Conservation (phyloP, 2,329 filamentous ascomycete species). For the Stagonosporopsis rhizophila region DNA sequence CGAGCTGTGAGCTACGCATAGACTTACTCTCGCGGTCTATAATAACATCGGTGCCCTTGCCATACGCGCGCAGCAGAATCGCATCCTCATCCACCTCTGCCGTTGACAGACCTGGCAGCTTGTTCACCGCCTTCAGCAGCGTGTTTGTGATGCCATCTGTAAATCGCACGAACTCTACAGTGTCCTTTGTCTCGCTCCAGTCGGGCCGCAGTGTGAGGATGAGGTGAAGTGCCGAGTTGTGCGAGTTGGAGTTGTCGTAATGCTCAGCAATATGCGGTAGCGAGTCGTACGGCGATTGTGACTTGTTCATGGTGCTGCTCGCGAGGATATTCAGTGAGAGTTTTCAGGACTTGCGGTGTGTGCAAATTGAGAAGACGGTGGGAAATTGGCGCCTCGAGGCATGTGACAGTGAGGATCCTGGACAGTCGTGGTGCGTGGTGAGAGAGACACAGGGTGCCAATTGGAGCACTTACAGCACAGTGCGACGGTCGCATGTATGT, state of each 20-base stretch:
- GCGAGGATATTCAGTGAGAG: slow-evolving; percentile 4
- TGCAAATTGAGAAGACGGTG: slow-evolving; percentile 16
- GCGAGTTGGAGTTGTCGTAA: slow-evolving; percentile 79
- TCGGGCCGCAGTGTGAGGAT: slow-evolving; percentile 81
- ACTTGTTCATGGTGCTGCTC: slow-evolving; percentile 33
- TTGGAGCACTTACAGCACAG: slow-evolving; percentile 11
- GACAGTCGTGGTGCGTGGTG: background rate
- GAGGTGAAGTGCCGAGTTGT: slow-evolving; percentile 79
- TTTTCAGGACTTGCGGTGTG: slow-evolving; percentile 13
- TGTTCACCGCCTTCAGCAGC: slow-evolving; percentile 78
- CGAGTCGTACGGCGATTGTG: slow-evolving; percentile 41
- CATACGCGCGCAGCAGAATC: slow-evolving; percentile 89
- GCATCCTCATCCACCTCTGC: slow-evolving; percentile 84
- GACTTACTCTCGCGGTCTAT: slow-evolving; percentile 89
- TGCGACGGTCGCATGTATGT: background rate
- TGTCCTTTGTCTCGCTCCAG: slow-evolving; percentile 76
- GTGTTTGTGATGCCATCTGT: slow-evolving; percentile 99
- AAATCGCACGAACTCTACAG: slow-evolving; percentile 86
- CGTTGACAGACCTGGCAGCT: slow-evolving; percentile 71
- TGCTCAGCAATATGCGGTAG: slow-evolving; percentile 71
- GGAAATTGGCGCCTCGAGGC: slow-evolving; percentile 4
- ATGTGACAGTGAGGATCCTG: slow-evolving; percentile 10
- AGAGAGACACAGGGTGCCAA: background rate
- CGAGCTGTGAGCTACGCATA: too few relatives aligned
- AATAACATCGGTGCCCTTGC: slow-evolving; percentile 89